Percentiles rank a stretch among this genome's conserved stretches.
Conservation (phyloP, 306 rosid genomes). For the Lotus japonicus region DNA sequence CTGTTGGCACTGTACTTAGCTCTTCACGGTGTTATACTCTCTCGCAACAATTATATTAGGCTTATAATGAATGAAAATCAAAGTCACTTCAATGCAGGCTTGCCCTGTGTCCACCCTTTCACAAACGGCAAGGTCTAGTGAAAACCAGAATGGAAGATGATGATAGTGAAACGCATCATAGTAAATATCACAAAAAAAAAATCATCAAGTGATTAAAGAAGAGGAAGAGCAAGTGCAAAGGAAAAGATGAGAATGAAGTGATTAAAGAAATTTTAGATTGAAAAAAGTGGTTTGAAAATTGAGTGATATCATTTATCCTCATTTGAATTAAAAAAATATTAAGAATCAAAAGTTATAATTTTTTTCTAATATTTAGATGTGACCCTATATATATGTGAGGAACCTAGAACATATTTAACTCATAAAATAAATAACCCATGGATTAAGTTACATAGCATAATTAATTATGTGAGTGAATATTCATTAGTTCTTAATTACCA, state of each 20-base stretch:
- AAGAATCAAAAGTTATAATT: no score
- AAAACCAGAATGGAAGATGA: not conserved
- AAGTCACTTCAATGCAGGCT: constrained; percentile 17
- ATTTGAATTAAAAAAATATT: no score
- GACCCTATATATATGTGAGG: no score
- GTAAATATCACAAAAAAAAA: not conserved
- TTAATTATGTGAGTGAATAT: not conserved
- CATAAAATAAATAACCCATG: no score
- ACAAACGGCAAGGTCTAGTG: not conserved
- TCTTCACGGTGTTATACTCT: not conserved
- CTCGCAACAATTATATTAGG: not conserved
- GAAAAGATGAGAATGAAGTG: no score
- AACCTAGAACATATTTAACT: no score
- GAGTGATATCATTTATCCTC: no score
- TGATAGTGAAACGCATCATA: not conserved
- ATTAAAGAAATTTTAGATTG: no score
- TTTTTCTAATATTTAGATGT: no score
- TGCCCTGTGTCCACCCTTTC: constrained; percentile 1
- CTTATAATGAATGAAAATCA: not conserved
- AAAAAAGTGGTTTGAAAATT: no score
- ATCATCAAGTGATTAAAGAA: not conserved
- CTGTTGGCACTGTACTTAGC: not conserved
- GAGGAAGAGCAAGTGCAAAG: no score
- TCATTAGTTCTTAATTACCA: no score
- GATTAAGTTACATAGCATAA: not conserved